Evolutionary conservation across 1,284 basidiomycete species (phyloP), one percentile per base, ranked within the genome.

Genomic region (Boletellus sp.): DNA sequence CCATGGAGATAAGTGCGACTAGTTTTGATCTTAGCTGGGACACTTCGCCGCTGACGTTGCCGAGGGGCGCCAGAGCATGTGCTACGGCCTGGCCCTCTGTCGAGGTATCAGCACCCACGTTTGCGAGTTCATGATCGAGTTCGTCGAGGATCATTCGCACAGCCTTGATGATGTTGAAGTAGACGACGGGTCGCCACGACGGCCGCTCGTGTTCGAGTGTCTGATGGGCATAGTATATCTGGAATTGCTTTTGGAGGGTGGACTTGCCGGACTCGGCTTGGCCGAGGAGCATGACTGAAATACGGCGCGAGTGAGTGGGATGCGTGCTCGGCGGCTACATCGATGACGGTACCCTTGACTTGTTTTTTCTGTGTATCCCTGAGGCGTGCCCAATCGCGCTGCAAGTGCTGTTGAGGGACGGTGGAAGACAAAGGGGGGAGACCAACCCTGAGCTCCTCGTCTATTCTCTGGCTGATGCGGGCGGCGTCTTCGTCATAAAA

Each of bases 261-360:
- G 85, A 87, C 67, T 89, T 90, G 46, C 87, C 87, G 35, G 85
- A 86, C 70, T 89, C 87, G 53, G 87, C 86, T 63, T 90, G 88
- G 11, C 88, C 88, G 30, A 90, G 76, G 11, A 86, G 72, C 74
- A 86, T 78, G 12, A 82, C 81, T 82, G 47, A 21, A 32, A 48
- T 4, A 24, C n/a, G 39, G n/a, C 24, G n/a, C 28, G 10, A 21
- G 53, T 50, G 55, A 65, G 56, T 24, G 16, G 11, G 16, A 38
- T 26, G 38, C 49, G 28, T 26, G 4, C 6, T 13, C n/a, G 16
- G 41, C 13, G 45, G 4, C 0, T 18, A 47, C 30, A 49, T 32
- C 39, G 44, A 41, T n/a, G 61, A 73, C 10, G 6, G 47, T 56
- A 83, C 86, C 85, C 80, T 86, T 89, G 39, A 88, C 78, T 59